These are phyloP conservation scores for Escovopsis sp. DNA, from an alignment of 2,329 filamentous ascomycete species.

Conservation along the genomic window DNA sequence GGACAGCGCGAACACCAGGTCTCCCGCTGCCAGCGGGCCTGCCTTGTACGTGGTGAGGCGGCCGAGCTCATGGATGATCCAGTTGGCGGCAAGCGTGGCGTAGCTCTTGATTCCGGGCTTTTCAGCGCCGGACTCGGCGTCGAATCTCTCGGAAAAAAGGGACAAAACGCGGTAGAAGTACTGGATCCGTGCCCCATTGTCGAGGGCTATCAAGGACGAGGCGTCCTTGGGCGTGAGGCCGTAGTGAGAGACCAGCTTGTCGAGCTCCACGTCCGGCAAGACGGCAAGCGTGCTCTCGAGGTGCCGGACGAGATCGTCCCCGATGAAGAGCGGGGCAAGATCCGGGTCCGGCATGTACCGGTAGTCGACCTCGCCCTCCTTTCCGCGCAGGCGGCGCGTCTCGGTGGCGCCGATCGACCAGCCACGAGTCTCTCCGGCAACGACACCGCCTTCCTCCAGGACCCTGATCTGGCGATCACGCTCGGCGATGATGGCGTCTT, in stretches of 20 bases:
- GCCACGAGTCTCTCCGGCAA: slow-evolving; percentile 80
- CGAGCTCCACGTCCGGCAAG: slow-evolving; percentile 56
- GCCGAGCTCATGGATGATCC: slow-evolving; percentile 64
- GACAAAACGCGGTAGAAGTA: slow-evolving; percentile 62
- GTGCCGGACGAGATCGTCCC: slow-evolving; percentile 49
- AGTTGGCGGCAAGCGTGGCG: slow-evolving; percentile 40
- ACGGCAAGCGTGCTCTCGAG: slow-evolving; percentile 50
- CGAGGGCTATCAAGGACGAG: slow-evolving; percentile 59
- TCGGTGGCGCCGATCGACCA: slow-evolving; percentile 78
- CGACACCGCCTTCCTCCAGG: slow-evolving; percentile 56
- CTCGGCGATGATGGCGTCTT: slow-evolving; percentile 87
- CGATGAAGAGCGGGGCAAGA: slow-evolving; percentile 64
- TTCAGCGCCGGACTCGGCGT: slow-evolving; percentile 6
- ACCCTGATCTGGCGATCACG: slow-evolving; percentile 74
- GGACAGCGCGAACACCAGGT: slow-evolving; percentile 26
- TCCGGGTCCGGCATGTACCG: slow-evolving; percentile 98
- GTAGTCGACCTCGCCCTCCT: slow-evolving; percentile 96
- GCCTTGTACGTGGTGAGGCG: slow-evolving; percentile 43
- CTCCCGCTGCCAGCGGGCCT: slow-evolving; percentile 16
- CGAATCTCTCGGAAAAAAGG: slow-evolving; percentile 22
- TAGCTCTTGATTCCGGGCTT: slow-evolving; percentile 17
- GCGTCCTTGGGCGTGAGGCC: slow-evolving; percentile 70
- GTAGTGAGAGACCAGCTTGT: slow-evolving; percentile 46
- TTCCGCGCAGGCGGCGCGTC: slow-evolving; percentile 70
- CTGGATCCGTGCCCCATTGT: slow-evolving; percentile 65